Evolutionary conservation across 805 yeast species (phyloP).

Genomic region (Starmera quercuum): DNA sequence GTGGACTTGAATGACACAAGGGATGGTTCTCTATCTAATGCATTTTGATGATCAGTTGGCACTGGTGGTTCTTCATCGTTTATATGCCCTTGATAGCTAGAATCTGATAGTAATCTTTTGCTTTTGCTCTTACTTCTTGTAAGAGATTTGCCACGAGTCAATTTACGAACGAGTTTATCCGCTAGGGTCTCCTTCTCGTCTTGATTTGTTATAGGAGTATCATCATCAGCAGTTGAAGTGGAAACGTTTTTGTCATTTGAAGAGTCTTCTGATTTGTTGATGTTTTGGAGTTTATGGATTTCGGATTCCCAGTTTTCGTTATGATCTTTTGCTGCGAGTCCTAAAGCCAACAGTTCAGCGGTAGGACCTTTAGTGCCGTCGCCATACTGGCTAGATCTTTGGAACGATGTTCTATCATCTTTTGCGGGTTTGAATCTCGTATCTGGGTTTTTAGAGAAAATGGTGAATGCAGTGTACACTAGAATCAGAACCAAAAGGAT

Average conservation of each 20-base stretch:
- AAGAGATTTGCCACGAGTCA: slow-evolving; percentile 26
- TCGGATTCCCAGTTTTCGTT: slow-evolving; percentile 66
- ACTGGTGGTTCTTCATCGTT: slow-evolving; percentile 6
- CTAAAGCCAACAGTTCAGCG: slow-evolving; percentile 62
- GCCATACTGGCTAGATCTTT: slow-evolving; percentile 29
- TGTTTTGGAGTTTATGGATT: slow-evolving; percentile 17
- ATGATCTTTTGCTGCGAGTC: slow-evolving; percentile 78
- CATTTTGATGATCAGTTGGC: neutral
- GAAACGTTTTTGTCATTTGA: slow-evolving; percentile 7
- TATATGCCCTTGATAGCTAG: neutral
- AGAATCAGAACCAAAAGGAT: slow-evolving; percentile 65
- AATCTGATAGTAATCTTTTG: slow-evolving; percentile 9
- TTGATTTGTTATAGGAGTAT: slow-evolving; percentile 23
- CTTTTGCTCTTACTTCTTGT: slow-evolving; percentile 11
- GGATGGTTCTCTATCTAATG: slow-evolving; percentile 8
- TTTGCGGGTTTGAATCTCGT: slow-evolving; percentile 80
- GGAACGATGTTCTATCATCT: slow-evolving; percentile 92
- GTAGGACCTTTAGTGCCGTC: slow-evolving; percentile 24
- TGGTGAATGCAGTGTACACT: slow-evolving; percentile 51
- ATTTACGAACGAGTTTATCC: slow-evolving; percentile 33
- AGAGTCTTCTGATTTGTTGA: slow-evolving; percentile 6
- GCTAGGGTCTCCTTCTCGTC: slow-evolving; percentile 30
- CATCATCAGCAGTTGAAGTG: slow-evolving; percentile 17
- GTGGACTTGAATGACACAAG: slow-evolving; percentile 13
- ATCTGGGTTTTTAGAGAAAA: slow-evolving; percentile 80